A percentile compares a stretch with the other conserved stretches of the same genome.
Evolutionary conservation across 257 asterid species (phyloP).

Genomic region (Lycium ferocissimum): DNA sequence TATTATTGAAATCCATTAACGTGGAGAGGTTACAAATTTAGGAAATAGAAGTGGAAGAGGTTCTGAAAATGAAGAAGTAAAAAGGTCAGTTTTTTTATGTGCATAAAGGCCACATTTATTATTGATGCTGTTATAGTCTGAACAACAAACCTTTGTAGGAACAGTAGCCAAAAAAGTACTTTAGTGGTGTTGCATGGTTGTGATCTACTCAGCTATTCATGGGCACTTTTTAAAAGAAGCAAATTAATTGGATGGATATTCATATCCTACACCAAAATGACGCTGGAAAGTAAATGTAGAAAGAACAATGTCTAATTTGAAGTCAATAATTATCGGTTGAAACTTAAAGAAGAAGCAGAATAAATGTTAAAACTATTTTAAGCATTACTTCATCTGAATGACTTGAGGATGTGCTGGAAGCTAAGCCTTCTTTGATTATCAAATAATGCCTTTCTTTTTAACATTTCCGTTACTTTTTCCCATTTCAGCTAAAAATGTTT

Average conservation of each 20-base stretch:
- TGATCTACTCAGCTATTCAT: neutral
- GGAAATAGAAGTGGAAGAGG: neutral
- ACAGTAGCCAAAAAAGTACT: neutral
- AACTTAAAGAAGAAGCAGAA: neutral
- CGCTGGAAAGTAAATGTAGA: constrained; percentile 4
- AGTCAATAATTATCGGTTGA: neutral
- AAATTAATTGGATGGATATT: constrained; percentile 8
- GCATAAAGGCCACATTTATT: neutral
- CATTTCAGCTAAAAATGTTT: neutral
- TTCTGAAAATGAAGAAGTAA: constrained; percentile 14
- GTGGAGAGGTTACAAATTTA: neutral
- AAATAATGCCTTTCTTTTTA: neutral
- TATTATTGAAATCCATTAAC: neutral
- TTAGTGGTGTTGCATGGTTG: constrained; percentile 5
- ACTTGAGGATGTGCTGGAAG: neutral
- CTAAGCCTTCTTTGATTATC: neutral
- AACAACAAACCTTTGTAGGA: neutral
- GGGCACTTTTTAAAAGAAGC: neutral
- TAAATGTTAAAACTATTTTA: neutral
- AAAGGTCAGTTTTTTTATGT: neutral
- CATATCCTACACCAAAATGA: constrained; percentile 15
- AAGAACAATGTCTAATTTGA: neutral
- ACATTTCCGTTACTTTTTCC: neutral
- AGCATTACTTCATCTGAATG: neutral
- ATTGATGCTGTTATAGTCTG: neutral